Base-by-base conservation (phyloP, 2,329 filamentous ascomycete genomes). In the Lachnellula suecica region DNA sequence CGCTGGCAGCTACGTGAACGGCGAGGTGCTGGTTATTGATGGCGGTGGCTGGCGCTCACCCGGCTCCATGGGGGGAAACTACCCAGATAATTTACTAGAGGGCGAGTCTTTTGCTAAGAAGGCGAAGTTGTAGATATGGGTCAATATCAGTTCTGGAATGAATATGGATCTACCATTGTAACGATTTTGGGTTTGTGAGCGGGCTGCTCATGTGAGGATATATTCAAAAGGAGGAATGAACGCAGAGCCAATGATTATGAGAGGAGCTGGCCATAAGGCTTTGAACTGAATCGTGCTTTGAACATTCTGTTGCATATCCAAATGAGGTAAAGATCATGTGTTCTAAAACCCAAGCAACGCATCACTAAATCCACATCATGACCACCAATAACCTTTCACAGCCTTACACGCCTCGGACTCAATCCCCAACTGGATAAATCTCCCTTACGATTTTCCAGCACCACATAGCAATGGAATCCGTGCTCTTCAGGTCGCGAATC, bases 1-100 rank as follows among this genome's bases (percentile, higher is more conserved):
- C 42, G 84, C 90, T 0, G 93, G 87, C 1, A 91, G 87, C 67
- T 96, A 89, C 69, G 84, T 97, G 43, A 96, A 89, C 60, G 94
- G 91, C 1, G 85, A 91, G 60, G 82, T 84, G 3, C 72, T 97
- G 31, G 88, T 96, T 27, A 89, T 89, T 60, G 83, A 88, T 61
- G 84, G 83, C 25, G 64, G 62, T 15, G 51, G 60, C 15, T 67
- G 63, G 64, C 56, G 65, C 17, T 48, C 46, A 9, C 58, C 65
- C 2, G 56, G 27, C 15, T 47, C 52, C 5, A 52, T 61, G 48
- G 58, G 52, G 3, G 57, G 37, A 38, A 34, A 52, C n/a, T 67
- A 67, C 47, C 65, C 65, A 9, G 62, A 65, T 49, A 66, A 58
- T 44, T 41, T 67, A 19, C 50, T 67, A 20, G 59, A 65, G 40